Evolutionary conservation across 2,329 filamentous ascomycete genomes (phyloP).

Genomic region (Nothophaeocryptopus gaeumannii): DNA sequence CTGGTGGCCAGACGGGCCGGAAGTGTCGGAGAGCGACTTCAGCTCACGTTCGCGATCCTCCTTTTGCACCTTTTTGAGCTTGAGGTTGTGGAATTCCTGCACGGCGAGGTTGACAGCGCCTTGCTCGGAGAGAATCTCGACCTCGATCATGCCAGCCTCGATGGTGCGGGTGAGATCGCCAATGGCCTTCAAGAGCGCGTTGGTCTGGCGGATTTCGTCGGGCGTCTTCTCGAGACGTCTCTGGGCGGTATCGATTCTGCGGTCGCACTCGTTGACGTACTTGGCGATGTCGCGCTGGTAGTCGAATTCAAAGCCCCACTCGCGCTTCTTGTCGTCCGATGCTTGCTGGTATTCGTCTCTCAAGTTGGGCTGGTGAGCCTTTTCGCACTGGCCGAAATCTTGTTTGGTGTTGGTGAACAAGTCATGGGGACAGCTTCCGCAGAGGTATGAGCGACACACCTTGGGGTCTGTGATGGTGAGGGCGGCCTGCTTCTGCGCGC

Average conservation of each 20-base stretch:
- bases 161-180: conserved; percentile 75
- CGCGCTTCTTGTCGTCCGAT: conserved; percentile 66
- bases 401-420: conserved; percentile 99
- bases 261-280: conserved; percentile 95
- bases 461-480: conserved; percentile 87
- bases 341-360: conserved; percentile 85
- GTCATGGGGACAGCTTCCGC: conserved; percentile 92
- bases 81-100: conserved; percentile 83
- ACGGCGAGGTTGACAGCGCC: conserved; percentile 77
- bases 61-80: conserved; percentile 76
- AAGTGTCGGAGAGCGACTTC: conserved; percentile 86
- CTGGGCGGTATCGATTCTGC: conserved; percentile 87
- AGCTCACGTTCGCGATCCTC: conserved; percentile 82
- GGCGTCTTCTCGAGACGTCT: conserved; percentile 92
- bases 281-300: conserved; percentile 95
- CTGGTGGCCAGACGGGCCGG: conserved; percentile 89
- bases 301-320: conserved; percentile 91
- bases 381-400: conserved; percentile 85
- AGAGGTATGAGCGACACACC: conserved; percentile 91
- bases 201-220: conserved; percentile 91
- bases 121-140: conserved; percentile 78
- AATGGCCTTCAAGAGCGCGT: conserved; percentile 81
- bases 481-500: conserved; percentile 71
- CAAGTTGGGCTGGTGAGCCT: conserved; percentile 81
- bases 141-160: conserved; percentile 77